These are phyloP conservation scores for Botryobasidium botryosum DNA, from an alignment of 768 basidiomycete species.

Conservation along the genomic window DNA sequence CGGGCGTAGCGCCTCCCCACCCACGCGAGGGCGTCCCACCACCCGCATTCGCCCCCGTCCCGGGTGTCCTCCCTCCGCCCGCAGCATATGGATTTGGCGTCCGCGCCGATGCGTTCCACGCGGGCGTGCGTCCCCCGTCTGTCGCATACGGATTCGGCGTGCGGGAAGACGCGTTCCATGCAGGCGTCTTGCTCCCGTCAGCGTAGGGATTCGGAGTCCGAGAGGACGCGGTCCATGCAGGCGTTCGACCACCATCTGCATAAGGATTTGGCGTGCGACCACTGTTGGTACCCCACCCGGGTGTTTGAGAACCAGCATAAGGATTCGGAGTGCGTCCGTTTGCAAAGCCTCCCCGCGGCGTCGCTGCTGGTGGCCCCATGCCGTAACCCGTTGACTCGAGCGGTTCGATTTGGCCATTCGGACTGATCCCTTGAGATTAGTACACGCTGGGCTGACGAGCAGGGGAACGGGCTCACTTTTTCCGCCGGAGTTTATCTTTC, in stretches of 20 bases:
- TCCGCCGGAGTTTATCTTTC: conserved; percentile 55
- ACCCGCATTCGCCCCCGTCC: conserved; percentile 21
- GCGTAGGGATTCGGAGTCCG: conserved; percentile 41
- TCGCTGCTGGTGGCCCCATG: background rate
- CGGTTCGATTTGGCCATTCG: background rate
- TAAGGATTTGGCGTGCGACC: conserved; percentile 63
- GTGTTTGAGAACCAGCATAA: conserved; percentile 44
- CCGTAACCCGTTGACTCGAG: conserved; percentile 1
- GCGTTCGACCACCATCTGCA: conserved; percentile 35
- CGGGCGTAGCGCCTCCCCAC: conserved; percentile 9
- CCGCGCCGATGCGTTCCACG: conserved; percentile 22
- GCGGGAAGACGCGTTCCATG: conserved; percentile 22
- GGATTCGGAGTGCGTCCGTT: conserved; percentile 26
- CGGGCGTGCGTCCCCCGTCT: conserved; percentile 19
- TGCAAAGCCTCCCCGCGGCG: background rate
- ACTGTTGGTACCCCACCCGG: conserved; percentile 47
- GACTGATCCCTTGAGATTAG: conserved; percentile 4
- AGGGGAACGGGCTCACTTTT: conserved; percentile 35
- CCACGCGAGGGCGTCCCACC: conserved; percentile 20
- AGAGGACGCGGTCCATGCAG: conserved; percentile 34
- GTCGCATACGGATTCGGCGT: conserved; percentile 40
- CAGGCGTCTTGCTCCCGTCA: conserved; percentile 18
- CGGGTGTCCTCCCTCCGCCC: conserved; percentile 19
- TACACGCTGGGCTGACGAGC: background rate
- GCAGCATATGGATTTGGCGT: conserved; percentile 40